phyloP scores from a whole-genome alignment of 139 green algal species.

The Limnomonas spitsbergensis region DNA sequence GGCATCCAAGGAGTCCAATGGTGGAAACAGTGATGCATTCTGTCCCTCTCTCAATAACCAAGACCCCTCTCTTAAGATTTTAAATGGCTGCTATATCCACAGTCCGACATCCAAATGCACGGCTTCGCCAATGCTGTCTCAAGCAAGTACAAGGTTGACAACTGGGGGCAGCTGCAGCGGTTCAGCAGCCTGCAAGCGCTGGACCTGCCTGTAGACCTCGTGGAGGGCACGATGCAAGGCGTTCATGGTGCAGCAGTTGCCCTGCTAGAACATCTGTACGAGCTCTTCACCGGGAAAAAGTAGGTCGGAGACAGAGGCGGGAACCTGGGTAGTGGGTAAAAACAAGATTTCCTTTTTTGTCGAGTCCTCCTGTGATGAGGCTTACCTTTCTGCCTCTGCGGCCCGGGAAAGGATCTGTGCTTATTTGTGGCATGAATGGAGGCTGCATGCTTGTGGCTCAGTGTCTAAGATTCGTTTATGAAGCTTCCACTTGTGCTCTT shows the following conservation, averaged over 20 bases:
- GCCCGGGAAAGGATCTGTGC: too few relatives aligned
- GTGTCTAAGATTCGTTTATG: too few relatives aligned
- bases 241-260: conserved; percentile 39
- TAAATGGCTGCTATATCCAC: background rate
- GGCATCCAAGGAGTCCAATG: too few relatives aligned
- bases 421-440: background rate
- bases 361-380: too few relatives aligned
- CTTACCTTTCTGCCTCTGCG: too few relatives aligned
- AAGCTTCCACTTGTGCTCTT: too few relatives aligned
- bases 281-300: conserved; percentile 60
- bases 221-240: conserved; percentile 40
- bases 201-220: conserved; percentile 32
- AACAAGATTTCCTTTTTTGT: background rate
- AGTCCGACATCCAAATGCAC: conserved; percentile 65
- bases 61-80: too few relatives aligned
- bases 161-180: conserved; percentile 51
- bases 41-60: too few relatives aligned
- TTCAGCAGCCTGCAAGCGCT: conserved; percentile 41
- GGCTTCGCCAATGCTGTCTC: conserved; percentile 56
- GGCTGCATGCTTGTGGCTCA: background rate
- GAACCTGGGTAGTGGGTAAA: background rate
- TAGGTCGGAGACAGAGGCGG: too few relatives aligned
- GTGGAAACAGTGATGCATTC: too few relatives aligned
- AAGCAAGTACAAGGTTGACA: conserved; percentile 52
- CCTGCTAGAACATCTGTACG: conserved; percentile 57